phyloP scores from a whole-genome alignment of 208 protist genomes.

The Crithidia thermophila region DNA sequence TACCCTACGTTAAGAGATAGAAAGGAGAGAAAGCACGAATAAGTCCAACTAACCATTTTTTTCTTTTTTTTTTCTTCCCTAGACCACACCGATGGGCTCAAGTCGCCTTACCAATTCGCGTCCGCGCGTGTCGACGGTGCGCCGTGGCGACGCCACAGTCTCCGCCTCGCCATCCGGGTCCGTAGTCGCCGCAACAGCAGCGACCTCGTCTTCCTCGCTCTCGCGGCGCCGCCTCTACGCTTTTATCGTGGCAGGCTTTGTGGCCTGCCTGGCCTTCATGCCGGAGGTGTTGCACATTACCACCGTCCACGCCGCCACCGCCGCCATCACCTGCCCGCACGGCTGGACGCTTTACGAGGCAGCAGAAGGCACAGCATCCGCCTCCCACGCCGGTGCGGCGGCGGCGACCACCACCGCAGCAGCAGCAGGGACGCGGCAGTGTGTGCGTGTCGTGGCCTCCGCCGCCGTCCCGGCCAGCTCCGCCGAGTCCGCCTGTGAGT shows the following conservation, averaged over 20 bases:
- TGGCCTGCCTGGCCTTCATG: slow-evolving; percentile 5
- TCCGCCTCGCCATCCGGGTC: not conserved
- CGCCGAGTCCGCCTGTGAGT: slow-evolving; percentile 9
- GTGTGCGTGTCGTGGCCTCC: slow-evolving; percentile 18
- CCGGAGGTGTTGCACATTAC: slow-evolving; percentile 15
- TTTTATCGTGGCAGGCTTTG: not conserved
- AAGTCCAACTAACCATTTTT: too few species aligned
- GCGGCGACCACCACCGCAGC: not conserved
- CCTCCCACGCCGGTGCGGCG: too few species aligned
- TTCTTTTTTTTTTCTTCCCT: slow-evolving; percentile 10
- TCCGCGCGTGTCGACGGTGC: not conserved
- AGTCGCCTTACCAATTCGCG: too few species aligned
- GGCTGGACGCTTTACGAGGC: slow-evolving; percentile 29
- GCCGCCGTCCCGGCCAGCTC: not conserved
- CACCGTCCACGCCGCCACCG: not conserved
- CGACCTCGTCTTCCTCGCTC: not conserved
- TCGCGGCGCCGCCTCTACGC: not conserved
- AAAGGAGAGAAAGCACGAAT: too few species aligned
- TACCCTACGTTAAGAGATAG: too few species aligned
- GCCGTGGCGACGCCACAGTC: too few species aligned
- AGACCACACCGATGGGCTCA: too few species aligned
- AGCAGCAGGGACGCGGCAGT: not conserved
- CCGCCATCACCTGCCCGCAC: slow-evolving; percentile 20
- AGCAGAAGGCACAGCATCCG: not conserved
- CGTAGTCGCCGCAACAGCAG: not conserved